A percentile compares a stretch with the other conserved stretches of the same genome.
Evolutionary conservation across 345 rosid species (phyloP).

Genomic region (Pugionium cornutum): DNA sequence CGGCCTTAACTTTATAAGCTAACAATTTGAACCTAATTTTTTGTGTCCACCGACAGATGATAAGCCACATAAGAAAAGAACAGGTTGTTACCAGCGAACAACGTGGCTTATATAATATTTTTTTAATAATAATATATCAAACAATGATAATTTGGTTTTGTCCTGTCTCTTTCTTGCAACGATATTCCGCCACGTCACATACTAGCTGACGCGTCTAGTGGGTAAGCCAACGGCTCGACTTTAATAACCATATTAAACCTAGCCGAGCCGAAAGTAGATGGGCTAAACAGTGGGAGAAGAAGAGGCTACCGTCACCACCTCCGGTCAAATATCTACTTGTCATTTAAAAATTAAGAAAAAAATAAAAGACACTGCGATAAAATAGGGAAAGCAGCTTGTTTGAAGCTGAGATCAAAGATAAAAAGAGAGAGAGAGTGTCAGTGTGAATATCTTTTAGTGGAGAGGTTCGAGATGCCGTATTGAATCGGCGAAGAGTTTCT

Average conservation of each 20-base stretch:
- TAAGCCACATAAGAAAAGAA: not conserved
- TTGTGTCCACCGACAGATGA: slow-evolving; percentile 30
- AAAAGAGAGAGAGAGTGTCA: slow-evolving; percentile 14
- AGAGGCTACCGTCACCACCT: slow-evolving; percentile 38
- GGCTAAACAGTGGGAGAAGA: not conserved
- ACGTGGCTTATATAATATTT: slow-evolving; percentile 16
- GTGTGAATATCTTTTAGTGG: slow-evolving; percentile 14
- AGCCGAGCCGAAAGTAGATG: not conserved
- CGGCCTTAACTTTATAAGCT: not conserved
- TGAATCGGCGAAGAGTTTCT: slow-evolving; percentile 51
- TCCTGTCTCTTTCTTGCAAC: slow-evolving; percentile 25
- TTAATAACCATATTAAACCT: not conserved
- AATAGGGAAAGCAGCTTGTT: slow-evolving; percentile 33
- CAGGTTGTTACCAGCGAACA: slow-evolving; percentile 37
- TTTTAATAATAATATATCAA: not conserved
- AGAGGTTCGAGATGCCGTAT: slow-evolving; percentile 52
- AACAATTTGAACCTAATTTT: not conserved
- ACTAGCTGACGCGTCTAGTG: slow-evolving; percentile 19
- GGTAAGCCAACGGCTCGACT: slow-evolving; percentile 17
- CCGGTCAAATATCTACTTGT: slow-evolving; percentile 41
- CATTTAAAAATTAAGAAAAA: not conserved
- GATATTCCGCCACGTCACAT: slow-evolving; percentile 21
- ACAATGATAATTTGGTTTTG: slow-evolving; percentile 15
- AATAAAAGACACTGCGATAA: slow-evolving; percentile 20
- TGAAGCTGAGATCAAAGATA: slow-evolving; percentile 20